A percentile compares a stretch with the other conserved stretches of the same genome.
Conservation (phyloP, 2,329 filamentous ascomycete species). For the Fusarium sp. region DNA sequence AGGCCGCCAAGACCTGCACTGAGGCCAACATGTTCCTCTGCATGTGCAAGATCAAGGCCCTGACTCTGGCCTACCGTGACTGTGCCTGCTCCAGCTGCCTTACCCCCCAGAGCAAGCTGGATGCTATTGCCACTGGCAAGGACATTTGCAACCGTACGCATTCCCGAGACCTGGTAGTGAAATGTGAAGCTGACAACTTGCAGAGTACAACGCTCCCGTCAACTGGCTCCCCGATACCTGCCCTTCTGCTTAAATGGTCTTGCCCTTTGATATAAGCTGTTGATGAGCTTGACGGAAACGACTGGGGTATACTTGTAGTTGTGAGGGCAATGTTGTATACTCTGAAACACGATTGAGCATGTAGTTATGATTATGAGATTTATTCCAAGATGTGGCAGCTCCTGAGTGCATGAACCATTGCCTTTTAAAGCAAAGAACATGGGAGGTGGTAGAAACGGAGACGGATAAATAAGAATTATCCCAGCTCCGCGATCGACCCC, state of each 20-base stretch:
- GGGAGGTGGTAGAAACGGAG: not conserved
- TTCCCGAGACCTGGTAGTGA: not conserved
- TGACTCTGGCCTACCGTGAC: not conserved
- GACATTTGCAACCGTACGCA: not conserved
- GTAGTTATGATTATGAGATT: slow-evolving; percentile 4
- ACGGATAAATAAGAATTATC: not conserved
- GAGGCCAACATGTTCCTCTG: not conserved
- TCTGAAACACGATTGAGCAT: not conserved
- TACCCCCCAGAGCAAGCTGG: not conserved
- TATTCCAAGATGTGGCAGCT: not conserved
- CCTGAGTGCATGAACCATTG: not conserved
- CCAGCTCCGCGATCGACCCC: not conserved
- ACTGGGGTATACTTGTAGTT: not conserved
- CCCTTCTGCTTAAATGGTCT: not conserved
- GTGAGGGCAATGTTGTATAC: not conserved
- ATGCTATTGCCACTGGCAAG: not conserved
- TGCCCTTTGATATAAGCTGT: not conserved
- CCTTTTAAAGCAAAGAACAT: not conserved
- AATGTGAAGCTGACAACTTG: not conserved
- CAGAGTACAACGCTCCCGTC: not conserved
- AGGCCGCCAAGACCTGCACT: not conserved
- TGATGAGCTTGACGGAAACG: not conserved
- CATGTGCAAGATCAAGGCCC: not conserved
- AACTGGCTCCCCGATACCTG: not conserved
- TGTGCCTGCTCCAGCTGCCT: not conserved